These are phyloP conservation scores for Selaginella moellendorffii DNA, from an alignment of 75 land plant species.

Conservation along the genomic window DNA sequence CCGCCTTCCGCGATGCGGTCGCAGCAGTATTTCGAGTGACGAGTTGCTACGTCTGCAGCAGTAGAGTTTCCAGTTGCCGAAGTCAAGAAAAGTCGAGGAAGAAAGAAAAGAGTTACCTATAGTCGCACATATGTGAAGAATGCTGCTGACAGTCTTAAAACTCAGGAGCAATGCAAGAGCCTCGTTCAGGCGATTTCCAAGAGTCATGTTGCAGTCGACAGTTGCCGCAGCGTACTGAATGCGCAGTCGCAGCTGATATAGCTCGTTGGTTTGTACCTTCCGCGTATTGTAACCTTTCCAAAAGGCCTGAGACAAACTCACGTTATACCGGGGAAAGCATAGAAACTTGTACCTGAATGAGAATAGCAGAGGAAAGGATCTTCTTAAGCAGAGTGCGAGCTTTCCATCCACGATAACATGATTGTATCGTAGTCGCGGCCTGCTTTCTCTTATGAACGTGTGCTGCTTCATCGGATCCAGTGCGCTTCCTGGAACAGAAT, in stretches of 20 bases:
- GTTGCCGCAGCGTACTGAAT: conserved; percentile 49
- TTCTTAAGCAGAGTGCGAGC: not conserved
- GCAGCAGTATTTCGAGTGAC: conserved; percentile 64
- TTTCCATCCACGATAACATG: not conserved
- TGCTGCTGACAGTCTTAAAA: conserved; percentile 54
- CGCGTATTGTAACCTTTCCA: conserved; percentile 59
- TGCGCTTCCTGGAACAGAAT: conserved; percentile 32
- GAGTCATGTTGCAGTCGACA: conserved; percentile 43
- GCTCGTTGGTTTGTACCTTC: conserved; percentile 22
- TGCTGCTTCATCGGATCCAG: too few relatives aligned
- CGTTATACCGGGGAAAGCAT: not conserved
- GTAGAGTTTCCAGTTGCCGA: not conserved
- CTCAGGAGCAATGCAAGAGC: conserved; percentile 53
- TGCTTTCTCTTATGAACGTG: not conserved
- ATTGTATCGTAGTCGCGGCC: not conserved
- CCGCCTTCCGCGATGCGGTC: conserved; percentile 64
- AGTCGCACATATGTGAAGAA: conserved; percentile 66
- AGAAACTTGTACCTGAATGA: conserved; percentile 13
- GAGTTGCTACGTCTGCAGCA: conserved; percentile 60
- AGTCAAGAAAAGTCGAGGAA: not conserved
- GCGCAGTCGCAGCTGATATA: conserved; percentile 42
- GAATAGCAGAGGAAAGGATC: conserved; percentile 1
- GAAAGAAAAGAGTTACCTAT: conserved; percentile 31
- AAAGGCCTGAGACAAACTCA: conserved; percentile 28
- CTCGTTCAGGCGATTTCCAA: conserved; percentile 51